A percentile compares a stretch with the other conserved stretches of the same genome.
Evolutionary conservation across 208 protist genomes (phyloP).

Genomic region (Naegleria gruberi): DNA sequence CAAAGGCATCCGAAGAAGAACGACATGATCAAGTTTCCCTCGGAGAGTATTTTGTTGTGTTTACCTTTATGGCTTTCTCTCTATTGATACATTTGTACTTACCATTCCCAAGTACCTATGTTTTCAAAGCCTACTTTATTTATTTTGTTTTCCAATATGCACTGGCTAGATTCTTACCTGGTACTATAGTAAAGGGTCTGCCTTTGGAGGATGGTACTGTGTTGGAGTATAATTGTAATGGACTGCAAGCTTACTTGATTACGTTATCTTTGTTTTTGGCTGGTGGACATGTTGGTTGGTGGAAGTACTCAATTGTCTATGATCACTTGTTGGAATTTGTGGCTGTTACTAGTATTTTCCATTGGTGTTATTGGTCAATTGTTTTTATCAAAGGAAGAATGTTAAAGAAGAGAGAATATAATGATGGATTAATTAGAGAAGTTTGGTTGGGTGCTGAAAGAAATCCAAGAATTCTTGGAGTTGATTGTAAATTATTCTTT

Average conservation of each 20-base stretch:
- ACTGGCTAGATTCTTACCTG: not conserved
- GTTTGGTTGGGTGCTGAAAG: conserved; percentile 1
- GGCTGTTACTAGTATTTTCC: not conserved
- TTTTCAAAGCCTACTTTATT: not conserved
- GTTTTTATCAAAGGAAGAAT: not conserved
- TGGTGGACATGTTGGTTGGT: not conserved
- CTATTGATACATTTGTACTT: not conserved
- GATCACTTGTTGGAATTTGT: not conserved
- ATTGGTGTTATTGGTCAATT: not conserved
- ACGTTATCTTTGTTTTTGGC: not conserved
- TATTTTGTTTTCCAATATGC: not conserved
- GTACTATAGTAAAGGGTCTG: not conserved
- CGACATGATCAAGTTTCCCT: not conserved
- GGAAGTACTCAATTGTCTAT: not conserved
- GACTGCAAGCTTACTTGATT: not conserved
- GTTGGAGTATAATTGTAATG: conserved; percentile 5
- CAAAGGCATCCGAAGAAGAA: not conserved
- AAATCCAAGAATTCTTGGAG: conserved; percentile 4
- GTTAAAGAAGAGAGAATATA: not conserved
- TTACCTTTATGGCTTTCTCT: conserved; percentile 2
- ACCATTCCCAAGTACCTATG: not conserved
- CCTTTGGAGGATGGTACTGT: not conserved
- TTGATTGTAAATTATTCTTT: conserved; percentile 8
- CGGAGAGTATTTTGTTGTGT: not conserved
- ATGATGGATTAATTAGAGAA: not conserved